These are phyloP conservation scores for Aspergillus bombycis DNA, from an alignment of 2,329 filamentous ascomycete species.

Conservation along the genomic window DNA sequence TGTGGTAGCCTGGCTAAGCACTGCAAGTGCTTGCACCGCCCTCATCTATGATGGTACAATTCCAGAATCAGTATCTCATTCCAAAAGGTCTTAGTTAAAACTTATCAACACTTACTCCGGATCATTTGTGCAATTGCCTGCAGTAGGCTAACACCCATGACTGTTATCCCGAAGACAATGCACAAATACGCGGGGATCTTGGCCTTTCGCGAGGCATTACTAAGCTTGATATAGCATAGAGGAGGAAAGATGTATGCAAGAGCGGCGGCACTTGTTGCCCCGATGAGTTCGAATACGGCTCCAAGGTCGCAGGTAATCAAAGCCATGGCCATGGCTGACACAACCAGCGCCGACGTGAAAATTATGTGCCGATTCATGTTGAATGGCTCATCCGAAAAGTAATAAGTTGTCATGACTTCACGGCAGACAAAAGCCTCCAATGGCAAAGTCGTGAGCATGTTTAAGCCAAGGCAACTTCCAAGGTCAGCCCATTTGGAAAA, in stretches of 20 bases:
- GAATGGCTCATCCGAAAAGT: slow-evolving; percentile 72
- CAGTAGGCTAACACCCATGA: slow-evolving; percentile 79
- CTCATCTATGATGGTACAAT: slow-evolving; percentile 31
- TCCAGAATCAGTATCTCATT: slow-evolving; percentile 15
- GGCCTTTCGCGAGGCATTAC: slow-evolving; percentile 73
- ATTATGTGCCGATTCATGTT: slow-evolving; percentile 82
- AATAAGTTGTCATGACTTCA: slow-evolving; percentile 93
- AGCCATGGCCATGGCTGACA: slow-evolving; percentile 74
- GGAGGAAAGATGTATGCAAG: slow-evolving; percentile 95
- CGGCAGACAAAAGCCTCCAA: slow-evolving; percentile 97
- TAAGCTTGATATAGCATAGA: slow-evolving; percentile 92
- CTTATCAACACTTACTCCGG: slow-evolving; percentile 40
- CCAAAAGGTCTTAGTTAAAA: neutral
- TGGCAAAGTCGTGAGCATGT: slow-evolving; percentile 97
- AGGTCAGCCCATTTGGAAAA: slow-evolving; percentile 22
- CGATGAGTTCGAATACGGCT: slow-evolving; percentile 92
- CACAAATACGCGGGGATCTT: slow-evolving; percentile 71
- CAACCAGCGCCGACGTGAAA: slow-evolving; percentile 81
- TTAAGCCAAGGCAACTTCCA: slow-evolving; percentile 81
- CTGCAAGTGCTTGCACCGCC: slow-evolving; percentile 36
- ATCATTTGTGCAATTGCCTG: slow-evolving; percentile 72
- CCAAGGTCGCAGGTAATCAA: slow-evolving; percentile 92
- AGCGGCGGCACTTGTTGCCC: slow-evolving; percentile 89
- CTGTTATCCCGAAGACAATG: slow-evolving; percentile 75
- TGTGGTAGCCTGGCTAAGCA: slow-evolving; percentile 16